Evolutionary conservation across 1,284 basidiomycete genomes (phyloP).

Genomic region (Nidula niveotomentosa): DNA sequence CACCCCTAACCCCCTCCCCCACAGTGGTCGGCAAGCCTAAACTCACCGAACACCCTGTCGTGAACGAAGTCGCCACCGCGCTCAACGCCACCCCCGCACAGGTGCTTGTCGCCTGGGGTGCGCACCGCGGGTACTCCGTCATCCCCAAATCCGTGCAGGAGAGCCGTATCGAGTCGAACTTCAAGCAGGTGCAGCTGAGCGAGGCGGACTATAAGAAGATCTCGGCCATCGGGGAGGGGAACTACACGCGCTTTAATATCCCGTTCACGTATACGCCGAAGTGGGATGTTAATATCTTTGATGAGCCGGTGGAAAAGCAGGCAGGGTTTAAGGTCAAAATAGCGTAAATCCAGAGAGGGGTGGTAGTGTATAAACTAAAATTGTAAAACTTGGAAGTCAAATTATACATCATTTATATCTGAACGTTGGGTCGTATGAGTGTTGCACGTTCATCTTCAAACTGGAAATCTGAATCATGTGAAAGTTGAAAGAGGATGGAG

Average conservation of each 20-base stretch:
- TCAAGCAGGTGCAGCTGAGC: constrained; percentile 64
- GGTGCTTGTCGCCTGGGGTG: constrained; percentile 73
- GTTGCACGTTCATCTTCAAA: no score
- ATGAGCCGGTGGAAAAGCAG: constrained; percentile 56
- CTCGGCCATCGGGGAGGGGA: constrained; percentile 50
- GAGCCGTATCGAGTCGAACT: constrained; percentile 66
- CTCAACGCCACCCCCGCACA: constrained; percentile 63
- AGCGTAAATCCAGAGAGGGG: constrained; percentile 10
- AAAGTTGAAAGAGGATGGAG: no score
- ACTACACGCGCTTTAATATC: constrained; percentile 63
- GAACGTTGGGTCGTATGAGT: no score
- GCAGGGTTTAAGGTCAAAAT: constrained; percentile 49
- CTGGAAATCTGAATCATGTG: no score
- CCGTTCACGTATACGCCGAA: constrained; percentile 55
- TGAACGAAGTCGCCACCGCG: constrained; percentile 60
- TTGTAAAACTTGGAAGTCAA: no score
- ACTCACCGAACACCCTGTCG: constrained; percentile 62
- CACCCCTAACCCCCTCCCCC: constrained; percentile 1
- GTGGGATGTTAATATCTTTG: constrained; percentile 75
- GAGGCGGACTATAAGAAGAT: constrained; percentile 64
- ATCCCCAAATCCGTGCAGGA: constrained; percentile 74
- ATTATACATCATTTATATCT: no score
- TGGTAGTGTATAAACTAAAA: not conserved
- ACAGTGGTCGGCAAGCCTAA: constrained; percentile 55
- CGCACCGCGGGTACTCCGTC: constrained; percentile 61